These are phyloP conservation scores for Zea mays DNA, from an alignment of 176 grass and related monocot species.

Conservation along the genomic window DNA sequence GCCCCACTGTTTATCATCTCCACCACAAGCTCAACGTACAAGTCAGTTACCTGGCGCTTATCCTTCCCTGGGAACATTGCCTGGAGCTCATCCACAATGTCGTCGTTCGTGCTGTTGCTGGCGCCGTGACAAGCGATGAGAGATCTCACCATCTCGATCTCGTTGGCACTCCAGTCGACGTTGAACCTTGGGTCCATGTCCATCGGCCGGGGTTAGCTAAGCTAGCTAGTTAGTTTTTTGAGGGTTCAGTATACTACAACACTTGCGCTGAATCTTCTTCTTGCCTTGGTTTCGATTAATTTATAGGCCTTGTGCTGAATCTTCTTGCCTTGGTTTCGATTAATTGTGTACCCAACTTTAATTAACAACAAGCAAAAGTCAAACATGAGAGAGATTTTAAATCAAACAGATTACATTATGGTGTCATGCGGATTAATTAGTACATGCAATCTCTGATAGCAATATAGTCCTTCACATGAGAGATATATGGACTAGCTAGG, in stretches of 20 bases:
- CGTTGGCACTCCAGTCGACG: background rate
- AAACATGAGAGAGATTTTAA: too few species aligned
- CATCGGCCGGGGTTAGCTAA: too few species aligned
- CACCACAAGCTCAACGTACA: constrained; percentile 28
- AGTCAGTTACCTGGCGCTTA: constrained; percentile 13
- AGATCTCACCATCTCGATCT: background rate
- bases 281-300: background rate
- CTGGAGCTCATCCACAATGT: background rate
- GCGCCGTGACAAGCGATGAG: background rate
- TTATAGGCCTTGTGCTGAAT: background rate
- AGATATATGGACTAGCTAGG: too few species aligned
- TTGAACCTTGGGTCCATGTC: background rate
- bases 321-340: background rate
- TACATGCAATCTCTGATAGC: too few species aligned
- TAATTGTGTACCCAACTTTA: background rate
- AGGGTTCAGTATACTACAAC: background rate
- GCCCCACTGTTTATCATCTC: background rate
- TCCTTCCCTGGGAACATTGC: constrained; percentile 30
- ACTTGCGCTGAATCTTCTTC: background rate
- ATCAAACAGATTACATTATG: too few species aligned
- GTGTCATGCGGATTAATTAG: too few species aligned
- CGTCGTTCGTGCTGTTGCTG: background rate
- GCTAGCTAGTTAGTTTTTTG: too few species aligned
- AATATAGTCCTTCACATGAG: too few species aligned
- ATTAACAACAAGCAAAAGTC: too few species aligned